phyloP scores from a whole-genome alignment of 2,329 filamentous ascomycete species.

The Pseudogymnoascus sp. region DNA sequence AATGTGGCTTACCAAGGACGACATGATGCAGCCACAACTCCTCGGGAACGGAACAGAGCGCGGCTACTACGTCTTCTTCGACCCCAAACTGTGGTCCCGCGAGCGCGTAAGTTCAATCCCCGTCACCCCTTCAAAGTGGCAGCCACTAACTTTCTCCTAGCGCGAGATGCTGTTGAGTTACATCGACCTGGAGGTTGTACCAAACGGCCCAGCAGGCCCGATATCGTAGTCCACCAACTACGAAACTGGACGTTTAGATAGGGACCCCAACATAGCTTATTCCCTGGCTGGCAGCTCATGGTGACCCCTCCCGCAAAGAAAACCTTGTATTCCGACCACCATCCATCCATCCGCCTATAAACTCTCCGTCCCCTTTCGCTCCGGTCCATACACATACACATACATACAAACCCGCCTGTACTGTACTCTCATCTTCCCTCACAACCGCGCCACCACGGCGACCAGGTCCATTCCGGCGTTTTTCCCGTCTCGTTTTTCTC shows the following conservation, averaged over 20 bases:
- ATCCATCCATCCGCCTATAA: neutral
- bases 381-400: neutral
- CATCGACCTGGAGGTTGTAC: conserved; percentile 47
- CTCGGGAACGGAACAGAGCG: conserved; percentile 51
- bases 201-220: conserved; percentile 17
- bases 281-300: neutral
- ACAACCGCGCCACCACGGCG: neutral
- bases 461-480: neutral
- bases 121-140: neutral
- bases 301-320: neutral
- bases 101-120: conserved; percentile 44
- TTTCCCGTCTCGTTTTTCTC: neutral
- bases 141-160: conserved; percentile 27
- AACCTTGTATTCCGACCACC: neutral
- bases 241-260: neutral
- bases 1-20: conserved; percentile 60
- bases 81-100: conserved; percentile 52
- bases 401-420: neutral
- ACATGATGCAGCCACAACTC: conserved; percentile 53
- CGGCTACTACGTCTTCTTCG: conserved; percentile 60
- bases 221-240: conserved; percentile 10
- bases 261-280: neutral
- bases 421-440: neutral
- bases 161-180: conserved; percentile 54
- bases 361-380: neutral